Evolutionary conservation across 441 rosid species (phyloP).

Genomic region (Populus hybrid): DNA sequence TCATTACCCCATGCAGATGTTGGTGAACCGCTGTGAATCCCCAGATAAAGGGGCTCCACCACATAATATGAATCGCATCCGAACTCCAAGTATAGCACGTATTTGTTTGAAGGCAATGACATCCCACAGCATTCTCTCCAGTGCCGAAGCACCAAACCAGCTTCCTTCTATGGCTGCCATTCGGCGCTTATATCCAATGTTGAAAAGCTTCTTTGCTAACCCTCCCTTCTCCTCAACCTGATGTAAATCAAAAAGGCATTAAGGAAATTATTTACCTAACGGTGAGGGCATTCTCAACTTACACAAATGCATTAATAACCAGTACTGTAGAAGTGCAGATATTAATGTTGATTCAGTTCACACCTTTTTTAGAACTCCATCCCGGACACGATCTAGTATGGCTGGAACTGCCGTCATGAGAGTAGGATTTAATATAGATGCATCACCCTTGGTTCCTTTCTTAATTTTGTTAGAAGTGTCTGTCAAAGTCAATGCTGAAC

Average conservation of each 20-base stretch:
- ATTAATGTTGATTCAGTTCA: neutral
- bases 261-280: neutral
- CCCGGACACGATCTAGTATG: conserved; percentile 82
- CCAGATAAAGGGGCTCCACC: conserved; percentile 97
- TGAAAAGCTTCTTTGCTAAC: conserved; percentile 58
- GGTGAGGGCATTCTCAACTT: conserved; percentile 1
- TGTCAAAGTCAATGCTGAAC: conserved; percentile 78
- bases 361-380: conserved; percentile 84
- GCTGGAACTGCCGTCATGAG: conserved; percentile 92
- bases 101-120: conserved; percentile 55
- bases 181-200: conserved; percentile 66
- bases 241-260: conserved; percentile 10
- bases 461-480: conserved; percentile 79
- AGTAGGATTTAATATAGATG: conserved; percentile 71
- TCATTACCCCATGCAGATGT: conserved; percentile 89
- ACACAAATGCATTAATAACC: neutral
- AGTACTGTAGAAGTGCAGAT: neutral
- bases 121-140: conserved; percentile 80
- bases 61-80: conserved; percentile 63
- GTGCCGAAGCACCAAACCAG: conserved; percentile 95
- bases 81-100: conserved; percentile 78
- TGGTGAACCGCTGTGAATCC: conserved; percentile 85
- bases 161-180: conserved; percentile 84
- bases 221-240: conserved; percentile 89
- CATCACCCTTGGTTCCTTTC: conserved; percentile 96